Base-by-base conservation (phyloP, 2,329 filamentous ascomycete genomes). In the Colletotrichum simmondsii region DNA sequence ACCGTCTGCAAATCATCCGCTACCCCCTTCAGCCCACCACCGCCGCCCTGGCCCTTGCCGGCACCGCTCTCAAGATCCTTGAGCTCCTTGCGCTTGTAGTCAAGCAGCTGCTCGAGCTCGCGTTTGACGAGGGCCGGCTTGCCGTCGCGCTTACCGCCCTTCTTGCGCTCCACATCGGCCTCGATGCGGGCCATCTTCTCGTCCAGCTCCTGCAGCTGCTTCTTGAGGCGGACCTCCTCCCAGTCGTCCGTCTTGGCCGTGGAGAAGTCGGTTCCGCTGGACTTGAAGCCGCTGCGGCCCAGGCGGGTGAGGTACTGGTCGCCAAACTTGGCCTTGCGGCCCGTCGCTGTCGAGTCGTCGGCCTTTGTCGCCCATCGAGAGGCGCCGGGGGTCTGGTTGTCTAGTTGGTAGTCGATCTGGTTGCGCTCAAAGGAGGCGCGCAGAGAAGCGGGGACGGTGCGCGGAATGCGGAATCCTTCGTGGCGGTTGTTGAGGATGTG, bases 401-500 rank as follows among this genome's bases (percentile, higher is more conserved):
- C 95, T 73, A 98, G 82, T 80, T 98, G 94, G 85, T 98, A 99
- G 84, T 98, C 95, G 81, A 99, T 98, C 82, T 97, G 92, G 80
- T 97, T 97, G 80, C 95, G 93, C 85, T 99, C 96, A 79, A 99
- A 99, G 72, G 92, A 96, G 35, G 95, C 88, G 52, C 97, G 92
- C 53, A 99, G 89, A n/a, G 94, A 97, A 1, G 96, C 94, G 0
- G 97, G 97, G 12, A 99, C 94, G 35, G 92, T 93, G 78, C 97
- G 92, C 53, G 97, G 97, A 80, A 99, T 97, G 74, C 97, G 93
- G 88, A 91, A 98, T 52, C 97, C 97, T 80, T 98, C 96, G 82
- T 98, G 96, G 59, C 97, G 91, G 86, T 97, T 94, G 85, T 97
- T 98, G 68, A 99, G 92, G 78, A 99, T 97, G 84, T 99, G 97